Evolutionary conservation across 345 rosid genomes (phyloP).

Genomic region (Ailanthus altissimus): DNA sequence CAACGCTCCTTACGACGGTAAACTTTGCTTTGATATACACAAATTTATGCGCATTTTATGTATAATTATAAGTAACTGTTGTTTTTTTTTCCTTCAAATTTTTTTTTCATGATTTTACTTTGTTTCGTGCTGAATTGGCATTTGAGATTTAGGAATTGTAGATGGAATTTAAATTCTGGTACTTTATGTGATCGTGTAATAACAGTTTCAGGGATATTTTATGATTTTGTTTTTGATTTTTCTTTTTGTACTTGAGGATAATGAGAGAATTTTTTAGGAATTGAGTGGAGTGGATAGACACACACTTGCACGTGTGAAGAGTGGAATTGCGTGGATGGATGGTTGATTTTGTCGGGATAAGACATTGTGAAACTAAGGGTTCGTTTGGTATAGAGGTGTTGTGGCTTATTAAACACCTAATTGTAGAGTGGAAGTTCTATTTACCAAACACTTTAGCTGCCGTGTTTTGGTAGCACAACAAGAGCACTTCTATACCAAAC

Average conservation of each 20-base stretch:
- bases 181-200: background rate
- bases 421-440: too few species aligned
- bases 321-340: background rate
- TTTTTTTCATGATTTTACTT: background rate
- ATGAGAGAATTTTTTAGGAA: too few species aligned
- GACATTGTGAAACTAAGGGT: background rate
- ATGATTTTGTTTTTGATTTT: background rate
- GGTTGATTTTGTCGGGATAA: background rate
- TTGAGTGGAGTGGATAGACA: too few species aligned
- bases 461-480: too few species aligned
- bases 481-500: too few species aligned
- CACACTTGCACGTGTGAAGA: too few species aligned
- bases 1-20: slow-evolving; percentile 47
- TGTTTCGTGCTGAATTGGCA: background rate
- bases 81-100: background rate
- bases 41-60: background rate
- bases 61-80: background rate
- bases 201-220: background rate
- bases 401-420: too few species aligned
- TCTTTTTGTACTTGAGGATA: background rate
- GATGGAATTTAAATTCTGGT: background rate
- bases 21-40: background rate
- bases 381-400: too few species aligned
- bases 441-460: too few species aligned
- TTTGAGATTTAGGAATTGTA: background rate